phyloP scores from a whole-genome alignment of 2,329 filamentous ascomycete species.

The Talaromyces sp. region DNA sequence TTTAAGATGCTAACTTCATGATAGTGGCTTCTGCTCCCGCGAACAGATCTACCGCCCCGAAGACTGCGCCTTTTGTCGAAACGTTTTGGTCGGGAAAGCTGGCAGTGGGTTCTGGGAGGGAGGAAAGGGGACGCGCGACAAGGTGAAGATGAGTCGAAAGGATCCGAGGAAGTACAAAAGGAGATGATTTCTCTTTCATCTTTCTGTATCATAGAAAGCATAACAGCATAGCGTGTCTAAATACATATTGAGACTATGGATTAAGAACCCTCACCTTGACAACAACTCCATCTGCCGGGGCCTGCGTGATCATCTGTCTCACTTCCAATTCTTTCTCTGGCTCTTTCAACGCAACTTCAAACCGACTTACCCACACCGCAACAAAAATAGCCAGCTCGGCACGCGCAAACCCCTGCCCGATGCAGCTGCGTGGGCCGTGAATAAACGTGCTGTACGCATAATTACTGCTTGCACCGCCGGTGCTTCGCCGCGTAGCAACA shows the following conservation, averaged over 20 bases:
- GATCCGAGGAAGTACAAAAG: constrained; percentile 24
- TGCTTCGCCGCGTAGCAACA: constrained; percentile 73
- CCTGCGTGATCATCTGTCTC: constrained; percentile 63
- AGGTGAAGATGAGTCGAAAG: constrained; percentile 65
- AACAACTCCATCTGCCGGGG: constrained; percentile 66
- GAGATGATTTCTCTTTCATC: background rate
- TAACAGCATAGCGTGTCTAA: background rate
- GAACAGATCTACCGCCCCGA: constrained; percentile 76
- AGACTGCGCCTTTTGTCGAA: constrained; percentile 67
- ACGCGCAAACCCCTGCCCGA: constrained; percentile 46
- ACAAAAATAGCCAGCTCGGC: constrained; percentile 80
- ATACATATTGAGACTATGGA: background rate
- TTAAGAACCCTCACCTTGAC: constrained; percentile 62
- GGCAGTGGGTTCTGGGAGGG: constrained; percentile 78
- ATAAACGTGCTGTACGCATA: constrained; percentile 36
- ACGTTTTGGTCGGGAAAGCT: constrained; percentile 62
- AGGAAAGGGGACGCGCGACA: constrained; percentile 73
- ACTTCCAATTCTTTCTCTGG: constrained; percentile 56
- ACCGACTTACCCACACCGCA: constrained; percentile 69
- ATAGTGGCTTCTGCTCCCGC: constrained; percentile 63
- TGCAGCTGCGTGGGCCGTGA: constrained; percentile 20
- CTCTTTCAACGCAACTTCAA: constrained; percentile 62
- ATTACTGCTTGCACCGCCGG: constrained; percentile 64
- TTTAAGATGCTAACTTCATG: background rate
- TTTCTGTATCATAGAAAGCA: background rate